These are phyloP conservation scores for Hippophae tibetana DNA, from an alignment of 306 rosid species.

Conservation along the genomic window DNA sequence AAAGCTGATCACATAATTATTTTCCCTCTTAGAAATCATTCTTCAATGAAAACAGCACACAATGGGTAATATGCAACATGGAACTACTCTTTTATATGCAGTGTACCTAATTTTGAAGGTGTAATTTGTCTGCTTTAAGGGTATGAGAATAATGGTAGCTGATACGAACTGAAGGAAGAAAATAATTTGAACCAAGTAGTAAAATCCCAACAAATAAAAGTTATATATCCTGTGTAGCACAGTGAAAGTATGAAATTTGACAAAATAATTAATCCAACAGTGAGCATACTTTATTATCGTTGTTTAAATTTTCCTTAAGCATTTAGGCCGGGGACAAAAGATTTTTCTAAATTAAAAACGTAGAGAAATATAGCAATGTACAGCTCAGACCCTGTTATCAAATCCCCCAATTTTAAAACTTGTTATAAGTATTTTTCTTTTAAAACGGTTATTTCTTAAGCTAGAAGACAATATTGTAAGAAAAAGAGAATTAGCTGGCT, in stretches of 20 bases:
- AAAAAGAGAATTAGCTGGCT: too few species aligned
- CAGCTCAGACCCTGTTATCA: too few species aligned
- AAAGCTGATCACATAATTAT: slow-evolving; percentile 10
- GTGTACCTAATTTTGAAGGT: background rate
- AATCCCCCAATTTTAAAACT: too few species aligned
- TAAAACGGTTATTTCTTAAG: too few species aligned
- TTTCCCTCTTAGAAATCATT: background rate
- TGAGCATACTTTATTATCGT: too few species aligned
- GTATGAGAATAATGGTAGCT: background rate
- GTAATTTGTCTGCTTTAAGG: background rate
- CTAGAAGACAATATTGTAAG: too few species aligned
- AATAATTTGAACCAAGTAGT: background rate
- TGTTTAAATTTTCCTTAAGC: too few species aligned
- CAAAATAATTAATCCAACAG: background rate
- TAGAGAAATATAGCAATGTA: too few species aligned
- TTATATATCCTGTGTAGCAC: background rate
- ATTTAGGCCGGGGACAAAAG: too few species aligned
- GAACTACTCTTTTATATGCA: background rate
- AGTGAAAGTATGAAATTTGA: background rate
- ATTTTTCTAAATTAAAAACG: too few species aligned
- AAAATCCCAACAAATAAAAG: background rate
- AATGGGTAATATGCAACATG: background rate
- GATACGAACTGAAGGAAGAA: background rate
- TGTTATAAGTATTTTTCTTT: too few species aligned
- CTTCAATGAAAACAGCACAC: background rate